Base-by-base conservation (phyloP, 441 rosid genomes). In the Gossypium laxum region DNA sequence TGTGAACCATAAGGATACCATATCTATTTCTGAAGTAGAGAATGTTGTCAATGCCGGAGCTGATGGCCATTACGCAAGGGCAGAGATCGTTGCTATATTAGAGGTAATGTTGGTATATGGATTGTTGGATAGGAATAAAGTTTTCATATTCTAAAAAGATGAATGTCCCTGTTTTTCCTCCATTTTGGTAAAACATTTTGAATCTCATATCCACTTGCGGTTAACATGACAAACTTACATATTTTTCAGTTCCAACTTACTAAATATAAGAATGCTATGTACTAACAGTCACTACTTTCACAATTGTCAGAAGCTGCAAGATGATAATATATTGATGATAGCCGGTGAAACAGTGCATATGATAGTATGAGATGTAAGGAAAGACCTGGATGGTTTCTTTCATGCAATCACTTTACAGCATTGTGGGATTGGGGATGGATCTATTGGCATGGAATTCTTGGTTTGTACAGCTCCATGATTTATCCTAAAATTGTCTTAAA, bases 281-380 rank as follows among this genome's bases (percentile, higher is more conserved):
- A 62, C 2, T 73, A 54, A 70, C 6, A 19, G 19, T 4, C 61
- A 18, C 10, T 17, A 14, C 28, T 50, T 21, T 41, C 17, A 60
- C 74, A 66, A 48, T 77, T 66, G 77, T 69, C 91, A 94, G 99
- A 92, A 83, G 85, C 83, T 94, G 75, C 94, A 94, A 76, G 93
- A 89, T 55, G 96, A 90, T 76, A 94, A 94, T 79, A 88, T 85
- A 81, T 87, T 94, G 81, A 92, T 90, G 97, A 85, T 94, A 69
- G 89, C 85, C 45, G 91, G 85, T 14, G 97, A 85, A 18, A 81
- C 71, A 69, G 96, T 91, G 84, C 83, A 88, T 74, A 83, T 90
- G 91, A 89, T 86, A 62, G 82, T 81, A 65, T 87, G 79, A 80
- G 66, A 70, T 26, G 41, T 0, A 51, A 64, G 47, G 43, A 43